Evolutionary conservation across 1,284 basidiomycete genomes (phyloP), one percentile per base, ranked within the genome.

Genomic region (Ganoderma sp.): DNA sequence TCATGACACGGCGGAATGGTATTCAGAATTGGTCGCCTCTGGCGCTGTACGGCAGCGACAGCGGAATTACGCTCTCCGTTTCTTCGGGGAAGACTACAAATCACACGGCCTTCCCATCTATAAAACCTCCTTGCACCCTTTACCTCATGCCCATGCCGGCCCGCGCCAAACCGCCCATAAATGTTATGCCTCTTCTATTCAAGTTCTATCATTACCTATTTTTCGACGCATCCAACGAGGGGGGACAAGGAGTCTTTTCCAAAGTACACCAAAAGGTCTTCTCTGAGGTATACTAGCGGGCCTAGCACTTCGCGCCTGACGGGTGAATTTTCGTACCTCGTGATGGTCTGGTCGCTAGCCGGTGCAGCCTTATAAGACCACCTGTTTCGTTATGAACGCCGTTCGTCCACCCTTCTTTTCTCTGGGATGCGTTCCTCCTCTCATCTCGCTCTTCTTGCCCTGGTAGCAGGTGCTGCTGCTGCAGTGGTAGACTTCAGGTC

Each of bases 311-410:
- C 12, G 48, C 10, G 48, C 48, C 48, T 14, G 22, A 52, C n/a
- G 19, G n/a, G 32, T 41, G 32, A 59, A 39, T 25, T 52, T 25
- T 52, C 48, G 14, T 3, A 6, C 48, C 48, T 25, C 48, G 48
- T 52, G 48, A 52, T 25, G 48, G 48, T 25, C 12, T 28, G 48
- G 25, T n/a, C 48, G 48, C 48, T 22, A 52, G 48, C 12, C 22
- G 2, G 48, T n/a, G 9, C 48, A 57, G 41, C 48, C 65, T 66
- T 68, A 71, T 64, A 68, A 65, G 58, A 42, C 39, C 28, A 58
- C 15, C n/a, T 34, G 19, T 28, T 9, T 6, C 39, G 25, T 25
- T 41, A 8, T 60, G 37, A 41, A 19, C 64, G 61, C 63, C 64
- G 59, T 50, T n/a, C 57, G 43, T 52, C 34, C 25, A 34, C 52